Conservation (phyloP, 2,329 filamentous ascomycete species). For the Fusarium burgessii region DNA sequence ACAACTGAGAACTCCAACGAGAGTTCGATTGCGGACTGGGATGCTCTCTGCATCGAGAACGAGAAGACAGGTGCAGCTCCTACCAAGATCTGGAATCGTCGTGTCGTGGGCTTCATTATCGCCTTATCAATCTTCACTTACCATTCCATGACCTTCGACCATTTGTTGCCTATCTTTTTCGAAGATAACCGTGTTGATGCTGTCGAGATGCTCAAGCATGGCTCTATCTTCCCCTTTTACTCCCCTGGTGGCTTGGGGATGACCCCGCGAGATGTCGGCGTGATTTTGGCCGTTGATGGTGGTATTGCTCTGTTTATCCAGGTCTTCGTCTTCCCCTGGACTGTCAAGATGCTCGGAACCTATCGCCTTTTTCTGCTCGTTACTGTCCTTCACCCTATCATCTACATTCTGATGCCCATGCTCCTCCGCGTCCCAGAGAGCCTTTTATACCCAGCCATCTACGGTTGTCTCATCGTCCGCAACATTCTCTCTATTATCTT, state of each 20-base stretch:
- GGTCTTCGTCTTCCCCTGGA: constrained; percentile 70
- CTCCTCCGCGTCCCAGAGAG: constrained; percentile 67
- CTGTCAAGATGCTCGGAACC: constrained; percentile 69
- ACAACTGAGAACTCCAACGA: constrained; percentile 51
- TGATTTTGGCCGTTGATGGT: constrained; percentile 70
- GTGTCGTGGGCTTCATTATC: constrained; percentile 80
- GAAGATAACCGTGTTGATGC: constrained; percentile 75
- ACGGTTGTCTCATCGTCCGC: constrained; percentile 66
- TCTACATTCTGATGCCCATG: constrained; percentile 69
- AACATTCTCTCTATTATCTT: constrained; percentile 72
- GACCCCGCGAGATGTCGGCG: constrained; percentile 71
- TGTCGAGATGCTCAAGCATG: constrained; percentile 50
- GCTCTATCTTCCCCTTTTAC: constrained; percentile 61
- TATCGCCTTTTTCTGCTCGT: constrained; percentile 69
- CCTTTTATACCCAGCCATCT: constrained; percentile 68
- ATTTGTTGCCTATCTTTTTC: constrained; percentile 91
- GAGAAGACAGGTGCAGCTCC: constrained; percentile 49
- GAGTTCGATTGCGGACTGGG: constrained; percentile 60
- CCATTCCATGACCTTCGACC: constrained; percentile 95
- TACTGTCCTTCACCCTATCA: constrained; percentile 70
- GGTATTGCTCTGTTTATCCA: constrained; percentile 70
- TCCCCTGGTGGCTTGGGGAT: constrained; percentile 73
- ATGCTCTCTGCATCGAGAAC: constrained; percentile 51
- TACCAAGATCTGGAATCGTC: constrained; percentile 64
- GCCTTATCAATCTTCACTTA: constrained; percentile 92